These are phyloP conservation scores for Sonneratia alba DNA, from an alignment of 345 rosid species.

Conservation along the genomic window DNA sequence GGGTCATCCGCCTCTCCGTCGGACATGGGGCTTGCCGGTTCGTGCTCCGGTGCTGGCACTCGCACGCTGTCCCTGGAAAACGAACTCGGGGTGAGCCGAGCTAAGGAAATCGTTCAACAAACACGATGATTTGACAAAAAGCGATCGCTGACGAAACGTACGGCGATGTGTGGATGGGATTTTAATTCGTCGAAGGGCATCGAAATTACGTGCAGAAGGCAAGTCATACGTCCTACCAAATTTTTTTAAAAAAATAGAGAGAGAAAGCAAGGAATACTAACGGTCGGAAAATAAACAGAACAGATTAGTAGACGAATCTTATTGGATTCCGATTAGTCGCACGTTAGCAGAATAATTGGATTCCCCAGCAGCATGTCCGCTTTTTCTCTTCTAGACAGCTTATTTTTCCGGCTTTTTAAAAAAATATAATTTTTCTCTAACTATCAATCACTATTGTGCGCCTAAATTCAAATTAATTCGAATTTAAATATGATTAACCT, in stretches of 20 bases:
- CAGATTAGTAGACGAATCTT: neutral
- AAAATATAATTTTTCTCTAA: too few relatives aligned
- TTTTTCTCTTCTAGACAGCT: neutral
- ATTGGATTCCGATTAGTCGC: neutral
- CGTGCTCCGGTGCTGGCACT: conserved; percentile 26
- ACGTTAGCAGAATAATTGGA: conserved; percentile 16
- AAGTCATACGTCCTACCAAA: too few relatives aligned
- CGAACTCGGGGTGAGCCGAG: neutral
- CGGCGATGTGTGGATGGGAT: too few relatives aligned
- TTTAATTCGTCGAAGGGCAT: too few relatives aligned
- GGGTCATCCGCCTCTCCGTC: conserved; percentile 20
- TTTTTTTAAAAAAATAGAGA: too few relatives aligned
- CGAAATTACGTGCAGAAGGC: too few relatives aligned
- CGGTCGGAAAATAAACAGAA: neutral
- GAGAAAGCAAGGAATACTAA: neutral
- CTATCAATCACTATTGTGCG: too few relatives aligned
- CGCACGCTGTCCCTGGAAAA: conserved; percentile 44
- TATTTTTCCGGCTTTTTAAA: too few relatives aligned
- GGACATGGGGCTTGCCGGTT: conserved; percentile 11
- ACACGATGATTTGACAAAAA: too few relatives aligned
- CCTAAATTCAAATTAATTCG: too few relatives aligned
- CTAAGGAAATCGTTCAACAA: too few relatives aligned
- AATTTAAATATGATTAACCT: neutral
- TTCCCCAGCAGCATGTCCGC: conserved; percentile 12
- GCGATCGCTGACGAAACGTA: too few relatives aligned